Evolutionary conservation across 306 rosid species (phyloP).

Genomic region (Boehmeria nivea): DNA sequence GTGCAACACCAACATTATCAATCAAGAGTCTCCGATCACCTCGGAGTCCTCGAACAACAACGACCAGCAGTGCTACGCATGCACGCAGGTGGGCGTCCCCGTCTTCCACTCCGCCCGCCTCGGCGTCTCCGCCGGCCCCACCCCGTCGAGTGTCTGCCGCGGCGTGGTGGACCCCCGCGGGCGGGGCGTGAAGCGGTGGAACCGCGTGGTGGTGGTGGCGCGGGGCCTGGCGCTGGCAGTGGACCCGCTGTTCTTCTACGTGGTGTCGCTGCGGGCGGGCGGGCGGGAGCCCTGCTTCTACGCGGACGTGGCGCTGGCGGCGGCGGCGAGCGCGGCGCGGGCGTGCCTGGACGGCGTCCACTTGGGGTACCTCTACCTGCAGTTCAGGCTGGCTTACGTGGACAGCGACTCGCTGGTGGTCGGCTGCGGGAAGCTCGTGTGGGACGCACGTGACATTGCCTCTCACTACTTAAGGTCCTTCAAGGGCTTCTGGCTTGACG

Average conservation of each 20-base stretch:
- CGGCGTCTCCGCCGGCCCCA: not conserved
- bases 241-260: conserved; percentile 37
- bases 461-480: conserved; percentile 21
- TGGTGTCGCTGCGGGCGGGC: conserved; percentile 11
- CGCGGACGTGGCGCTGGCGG: conserved; percentile 23
- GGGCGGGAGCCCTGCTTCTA: conserved; percentile 27
- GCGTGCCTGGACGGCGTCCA: conserved; percentile 29
- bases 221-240: conserved; percentile 29
- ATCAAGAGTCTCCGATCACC: too few species aligned
- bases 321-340: conserved; percentile 14
- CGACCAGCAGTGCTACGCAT: conserved; percentile 20
- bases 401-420: conserved; percentile 25
- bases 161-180: conserved; percentile 27
- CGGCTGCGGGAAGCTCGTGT: conserved; percentile 34
- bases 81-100: conserved; percentile 28
- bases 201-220: conserved; percentile 27
- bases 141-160: not conserved
- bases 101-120: conserved; percentile 26
- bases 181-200: conserved; percentile 28
- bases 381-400: conserved; percentile 36
- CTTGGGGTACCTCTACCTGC: conserved; percentile 23
- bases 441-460: conserved; percentile 26
- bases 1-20: too few species aligned
- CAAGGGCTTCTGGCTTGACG: conserved; percentile 30
- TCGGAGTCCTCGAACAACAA: too few species aligned